Evolutionary conservation across 768 basidiomycete species (phyloP).

Genomic region (Pisolithus albus): DNA sequence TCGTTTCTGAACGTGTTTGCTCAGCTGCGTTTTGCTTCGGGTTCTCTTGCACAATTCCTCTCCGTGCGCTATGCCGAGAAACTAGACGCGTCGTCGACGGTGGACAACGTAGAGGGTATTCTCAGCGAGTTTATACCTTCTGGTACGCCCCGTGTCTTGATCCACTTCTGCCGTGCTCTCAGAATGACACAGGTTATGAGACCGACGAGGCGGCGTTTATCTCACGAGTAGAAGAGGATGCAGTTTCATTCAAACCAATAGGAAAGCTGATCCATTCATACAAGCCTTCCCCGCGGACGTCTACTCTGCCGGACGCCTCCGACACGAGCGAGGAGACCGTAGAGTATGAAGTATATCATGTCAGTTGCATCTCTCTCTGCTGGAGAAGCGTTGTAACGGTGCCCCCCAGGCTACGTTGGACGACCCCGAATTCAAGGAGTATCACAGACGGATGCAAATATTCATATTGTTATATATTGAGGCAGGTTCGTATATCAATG

Average conservation of each 20-base stretch:
- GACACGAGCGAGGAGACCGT: slow-evolving; percentile 47
- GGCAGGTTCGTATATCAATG: slow-evolving; percentile 89
- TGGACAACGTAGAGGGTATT: slow-evolving; percentile 82
- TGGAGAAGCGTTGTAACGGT: slow-evolving; percentile 2
- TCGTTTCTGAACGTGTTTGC: slow-evolving; percentile 1
- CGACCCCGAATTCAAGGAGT: slow-evolving; percentile 84
- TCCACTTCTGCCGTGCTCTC: not conserved
- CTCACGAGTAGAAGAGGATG: slow-evolving; percentile 67
- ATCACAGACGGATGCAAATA: slow-evolving; percentile 87
- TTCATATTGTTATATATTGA: slow-evolving; percentile 95
- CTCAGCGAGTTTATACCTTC: slow-evolving; percentile 72
- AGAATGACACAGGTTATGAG: slow-evolving; percentile 49
- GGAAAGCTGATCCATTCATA: slow-evolving; percentile 78
- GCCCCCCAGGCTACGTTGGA: slow-evolving; percentile 65
- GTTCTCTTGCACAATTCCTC: slow-evolving; percentile 75
- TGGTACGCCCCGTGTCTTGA: slow-evolving; percentile 33
- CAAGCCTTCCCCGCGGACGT: slow-evolving; percentile 42
- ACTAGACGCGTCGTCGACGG: slow-evolving; percentile 56
- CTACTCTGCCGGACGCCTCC: slow-evolving; percentile 33
- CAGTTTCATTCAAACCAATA: slow-evolving; percentile 66
- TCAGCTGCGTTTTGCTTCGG: slow-evolving; percentile 82
- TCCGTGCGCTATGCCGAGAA: slow-evolving; percentile 60
- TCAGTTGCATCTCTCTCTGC: slow-evolving; percentile 32
- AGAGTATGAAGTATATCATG: slow-evolving; percentile 90
- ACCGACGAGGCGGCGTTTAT: slow-evolving; percentile 63